Evolutionary conservation across 2,329 filamentous ascomycete genomes (phyloP), one percentile per base, ranked within the genome.

Genomic region (Penicillium corylophilum): DNA sequence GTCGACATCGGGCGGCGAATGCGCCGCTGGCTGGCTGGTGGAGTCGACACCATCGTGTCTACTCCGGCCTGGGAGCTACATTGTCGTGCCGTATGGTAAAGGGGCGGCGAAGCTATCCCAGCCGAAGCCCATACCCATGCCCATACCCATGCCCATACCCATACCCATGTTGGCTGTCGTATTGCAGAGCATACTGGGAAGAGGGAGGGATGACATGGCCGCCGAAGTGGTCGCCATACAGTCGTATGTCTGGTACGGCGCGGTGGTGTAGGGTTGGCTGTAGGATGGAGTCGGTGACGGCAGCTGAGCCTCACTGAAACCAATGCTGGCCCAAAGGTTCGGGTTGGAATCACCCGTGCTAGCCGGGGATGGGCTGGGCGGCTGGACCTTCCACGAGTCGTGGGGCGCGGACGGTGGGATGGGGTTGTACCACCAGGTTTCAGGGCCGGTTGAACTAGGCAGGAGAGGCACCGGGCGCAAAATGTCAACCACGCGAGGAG

Each of bases 121-220:
- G 5, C 63, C 65, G 89, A 90, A 96, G 63, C 88, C 48, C 18
- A 38, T 38, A 18, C 35, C 35, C 35, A 38, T 38, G 35, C 35
- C 35, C 35, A 38, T 38, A 5, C 33, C 33, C 8, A 36, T 36
- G 2, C 35, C 31, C n/a, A 35, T 35, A 71, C 95, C 95, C 59
- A 85, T 82, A 62, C 83, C 82, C 77, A 88, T 91, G 54, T 85
- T 87, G 55, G 86, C 79, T 68, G 86, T 87, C 52, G 91, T 84
- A 64, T 90, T 90, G 74, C 93, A 97, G 64, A 96, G 79, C 83
- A 92, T 89, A 76, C 90, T 96, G 39, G 92, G 91, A 48, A 96
- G 80, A 44, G 91, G 88, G 41, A 96, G 81, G 38, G 86, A 78
- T 20, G 90, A 83, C 59, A 95, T 86, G 44, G 89, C 84, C 20